phyloP scores from a whole-genome alignment of 495 filamentous ascomycete genomes.

The Podospora fimiseda region DNA sequence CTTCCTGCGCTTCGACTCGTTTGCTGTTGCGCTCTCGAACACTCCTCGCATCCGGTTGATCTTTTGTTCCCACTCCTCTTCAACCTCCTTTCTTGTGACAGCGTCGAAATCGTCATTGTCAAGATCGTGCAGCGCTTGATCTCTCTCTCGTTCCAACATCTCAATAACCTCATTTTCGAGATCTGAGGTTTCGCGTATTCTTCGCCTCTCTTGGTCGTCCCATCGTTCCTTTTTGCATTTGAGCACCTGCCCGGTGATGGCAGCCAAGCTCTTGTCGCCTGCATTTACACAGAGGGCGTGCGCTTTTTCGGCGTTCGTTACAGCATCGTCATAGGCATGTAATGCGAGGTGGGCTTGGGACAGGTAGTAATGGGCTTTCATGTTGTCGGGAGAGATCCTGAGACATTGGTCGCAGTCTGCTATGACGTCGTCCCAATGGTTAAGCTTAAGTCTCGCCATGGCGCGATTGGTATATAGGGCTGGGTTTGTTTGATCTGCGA shows the following conservation, averaged over 20 bases:
- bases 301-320: slow-evolving; percentile 62
- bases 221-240: slow-evolving; percentile 73
- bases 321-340: slow-evolving; percentile 66
- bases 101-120: slow-evolving; percentile 29
- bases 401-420: slow-evolving; percentile 73
- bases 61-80: slow-evolving; percentile 54
- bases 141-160: slow-evolving; percentile 30
- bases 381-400: slow-evolving; percentile 52
- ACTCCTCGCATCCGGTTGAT: slow-evolving; percentile 50
- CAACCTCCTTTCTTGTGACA: slow-evolving; percentile 43
- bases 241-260: slow-evolving; percentile 62
- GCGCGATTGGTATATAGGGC: slow-evolving; percentile 82
- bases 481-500: slow-evolving; percentile 54
- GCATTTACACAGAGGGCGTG: slow-evolving; percentile 62
- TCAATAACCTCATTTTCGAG: slow-evolving; percentile 50
- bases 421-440: slow-evolving; percentile 66
- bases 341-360: slow-evolving; percentile 76
- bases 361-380: slow-evolving; percentile 83
- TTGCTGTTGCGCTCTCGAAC: slow-evolving; percentile 54
- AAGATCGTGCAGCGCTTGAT: slow-evolving; percentile 22
- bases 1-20: slow-evolving; percentile 50
- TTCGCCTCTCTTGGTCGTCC: slow-evolving; percentile 50
- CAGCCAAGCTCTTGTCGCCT: slow-evolving; percentile 53
- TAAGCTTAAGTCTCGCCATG: slow-evolving; percentile 70
- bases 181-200: slow-evolving; percentile 40